phyloP scores from a whole-genome alignment of 2,329 filamentous ascomycete genomes.

The Metarhizium robertsii region DNA sequence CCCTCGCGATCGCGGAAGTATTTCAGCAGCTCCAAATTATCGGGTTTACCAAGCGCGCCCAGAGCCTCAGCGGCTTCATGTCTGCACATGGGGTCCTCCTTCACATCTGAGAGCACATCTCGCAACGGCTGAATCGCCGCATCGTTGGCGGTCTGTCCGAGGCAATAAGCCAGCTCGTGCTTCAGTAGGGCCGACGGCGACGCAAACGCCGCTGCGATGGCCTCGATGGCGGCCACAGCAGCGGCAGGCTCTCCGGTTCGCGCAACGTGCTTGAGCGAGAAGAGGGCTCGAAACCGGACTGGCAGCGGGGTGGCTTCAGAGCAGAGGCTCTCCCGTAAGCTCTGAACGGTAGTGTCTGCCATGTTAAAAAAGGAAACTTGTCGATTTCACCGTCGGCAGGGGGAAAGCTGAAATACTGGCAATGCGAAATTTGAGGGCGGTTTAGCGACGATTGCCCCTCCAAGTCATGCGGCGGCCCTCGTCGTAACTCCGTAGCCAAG shows the following conservation, averaged over 20 bases:
- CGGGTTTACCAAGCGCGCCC: conserved; percentile 70
- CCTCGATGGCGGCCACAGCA: conserved; percentile 49
- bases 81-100: conserved; percentile 91
- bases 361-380: conserved; percentile 6
- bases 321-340: conserved; percentile 66
- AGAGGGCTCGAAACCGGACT: conserved; percentile 88
- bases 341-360: conserved; percentile 39
- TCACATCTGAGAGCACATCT: conserved; percentile 61
- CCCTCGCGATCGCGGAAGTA: conserved; percentile 63
- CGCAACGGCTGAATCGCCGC: conserved; percentile 66
- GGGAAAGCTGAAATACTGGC: neutral
- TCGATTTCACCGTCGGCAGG: neutral
- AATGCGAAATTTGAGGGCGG: neutral
- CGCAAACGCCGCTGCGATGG: conserved; percentile 78
- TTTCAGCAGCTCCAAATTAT: conserved; percentile 65
- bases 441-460: conserved; percentile 2
- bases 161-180: conserved; percentile 94
- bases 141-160: conserved; percentile 78
- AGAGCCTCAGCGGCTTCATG: conserved; percentile 96
- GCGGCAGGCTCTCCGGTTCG: conserved; percentile 54
- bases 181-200: conserved; percentile 87
- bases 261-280: conserved; percentile 92
- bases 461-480: neutral
- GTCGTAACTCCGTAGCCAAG: conserved; percentile 1
- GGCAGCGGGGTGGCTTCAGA: conserved; percentile 77